These are phyloP conservation scores for Yarrowia sp. DNA, from an alignment of 805 yeast genomes.

Conservation along the genomic window DNA sequence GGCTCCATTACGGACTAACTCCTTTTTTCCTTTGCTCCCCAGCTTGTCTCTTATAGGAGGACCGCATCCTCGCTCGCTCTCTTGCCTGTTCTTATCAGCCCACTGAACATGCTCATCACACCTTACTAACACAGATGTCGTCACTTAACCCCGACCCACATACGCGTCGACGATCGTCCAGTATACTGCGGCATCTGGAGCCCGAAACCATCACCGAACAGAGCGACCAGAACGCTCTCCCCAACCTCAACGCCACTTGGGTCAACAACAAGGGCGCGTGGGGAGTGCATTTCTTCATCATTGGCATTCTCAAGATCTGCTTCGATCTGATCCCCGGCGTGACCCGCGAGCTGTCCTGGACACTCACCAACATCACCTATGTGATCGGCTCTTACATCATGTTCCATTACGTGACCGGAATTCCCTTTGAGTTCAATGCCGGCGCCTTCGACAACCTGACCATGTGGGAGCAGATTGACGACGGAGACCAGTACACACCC, in stretches of 20 bases:
- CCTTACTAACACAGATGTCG: conserved; percentile 12
- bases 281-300: conserved; percentile 85
- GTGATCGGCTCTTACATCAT: conserved; percentile 88
- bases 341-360: conserved; percentile 84
- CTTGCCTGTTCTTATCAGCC: neutral
- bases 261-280: conserved; percentile 93
- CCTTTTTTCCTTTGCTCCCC: neutral
- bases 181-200: conserved; percentile 85
- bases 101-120: neutral
- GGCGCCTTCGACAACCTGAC: conserved; percentile 95
- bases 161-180: conserved; percentile 72
- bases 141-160: conserved; percentile 23
- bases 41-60: neutral
- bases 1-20: neutral
- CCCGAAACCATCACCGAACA: conserved; percentile 90
- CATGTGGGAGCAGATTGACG: conserved; percentile 97
- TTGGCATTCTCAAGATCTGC: conserved; percentile 66
- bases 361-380: conserved; percentile 85
- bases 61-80: neutral
- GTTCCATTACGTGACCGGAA: conserved; percentile 96
- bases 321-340: conserved; percentile 80
- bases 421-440: conserved; percentile 93
- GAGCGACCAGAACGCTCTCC: conserved; percentile 83
- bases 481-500: conserved; percentile 96
- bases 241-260: conserved; percentile 94